Percentiles rank a stretch among this genome's conserved stretches.
These are phyloP conservation scores for Fusarium sp. DNA, from an alignment of 2,329 filamentous ascomycete genomes.

Conservation along the genomic window DNA sequence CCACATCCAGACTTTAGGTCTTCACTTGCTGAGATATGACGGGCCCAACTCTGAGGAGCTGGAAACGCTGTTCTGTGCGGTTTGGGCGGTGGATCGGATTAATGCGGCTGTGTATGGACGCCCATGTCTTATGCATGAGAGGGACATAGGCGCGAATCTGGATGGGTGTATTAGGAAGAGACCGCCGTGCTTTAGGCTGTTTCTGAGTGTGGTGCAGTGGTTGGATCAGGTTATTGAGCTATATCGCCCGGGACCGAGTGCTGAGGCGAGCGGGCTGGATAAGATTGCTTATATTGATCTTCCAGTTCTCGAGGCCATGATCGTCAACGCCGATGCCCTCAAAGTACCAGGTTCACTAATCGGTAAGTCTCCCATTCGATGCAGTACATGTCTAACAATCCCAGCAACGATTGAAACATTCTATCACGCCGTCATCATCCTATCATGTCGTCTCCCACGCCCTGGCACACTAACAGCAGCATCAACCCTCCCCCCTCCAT, in stretches of 20 bases:
- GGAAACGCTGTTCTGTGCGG: conserved; percentile 62
- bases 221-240: conserved; percentile 67
- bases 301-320: conserved; percentile 65
- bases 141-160: conserved; percentile 64
- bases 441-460: conserved; percentile 65
- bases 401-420: conserved; percentile 68
- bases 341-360: conserved; percentile 58
- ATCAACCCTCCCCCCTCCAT: conserved; percentile 55
- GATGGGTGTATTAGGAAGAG: conserved; percentile 60
- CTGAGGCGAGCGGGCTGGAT: conserved; percentile 50
- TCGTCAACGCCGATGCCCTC: conserved; percentile 61
- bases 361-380: conserved; percentile 47
- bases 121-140: conserved; percentile 66
- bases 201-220: conserved; percentile 62
- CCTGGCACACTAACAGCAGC: conserved; percentile 50
- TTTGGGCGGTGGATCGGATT: conserved; percentile 69
- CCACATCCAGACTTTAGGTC: conserved; percentile 62
- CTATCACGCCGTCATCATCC: conserved; percentile 70
- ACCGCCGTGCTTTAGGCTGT: conserved; percentile 63
- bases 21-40: conserved; percentile 59
- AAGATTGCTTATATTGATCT: conserved; percentile 60
- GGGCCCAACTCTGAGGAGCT: conserved; percentile 52
- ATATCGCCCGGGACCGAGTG: conserved; percentile 62
- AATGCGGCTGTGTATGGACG: conserved; percentile 67
- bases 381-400: conserved; percentile 24